Evolutionary conservation across 345 rosid species (phyloP).

Genomic region (Arabidopsis arenosa): DNA sequence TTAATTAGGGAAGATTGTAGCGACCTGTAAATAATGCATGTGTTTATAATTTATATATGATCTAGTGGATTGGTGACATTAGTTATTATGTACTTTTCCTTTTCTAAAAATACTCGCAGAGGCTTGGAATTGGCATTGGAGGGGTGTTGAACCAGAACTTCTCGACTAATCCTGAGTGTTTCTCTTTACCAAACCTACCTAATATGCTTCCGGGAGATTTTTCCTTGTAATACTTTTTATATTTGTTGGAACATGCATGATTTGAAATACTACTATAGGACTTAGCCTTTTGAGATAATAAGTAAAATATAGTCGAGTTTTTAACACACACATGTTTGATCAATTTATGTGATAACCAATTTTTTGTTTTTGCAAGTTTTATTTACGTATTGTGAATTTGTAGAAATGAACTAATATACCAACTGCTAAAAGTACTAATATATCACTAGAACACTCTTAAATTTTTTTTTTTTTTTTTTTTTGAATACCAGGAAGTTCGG

Average conservation of each 20-base stretch:
- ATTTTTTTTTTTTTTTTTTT: too few species aligned
- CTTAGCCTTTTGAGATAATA: background rate
- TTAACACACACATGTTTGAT: background rate
- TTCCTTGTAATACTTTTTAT: background rate
- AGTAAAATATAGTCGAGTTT: background rate
- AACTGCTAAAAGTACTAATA: background rate
- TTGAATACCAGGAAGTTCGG: too few species aligned
- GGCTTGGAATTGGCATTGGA: conserved; percentile 10
- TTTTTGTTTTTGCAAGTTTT: background rate
- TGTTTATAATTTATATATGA: background rate
- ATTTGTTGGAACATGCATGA: background rate
- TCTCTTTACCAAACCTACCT: conserved; percentile 42
- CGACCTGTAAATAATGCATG: background rate
- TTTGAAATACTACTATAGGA: background rate
- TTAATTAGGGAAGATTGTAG: background rate
- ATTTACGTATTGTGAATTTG: background rate
- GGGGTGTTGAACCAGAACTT: conserved; percentile 27
- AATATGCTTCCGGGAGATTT: conserved; percentile 16
- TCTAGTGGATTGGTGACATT: conserved; percentile 1
- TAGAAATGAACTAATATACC: background rate
- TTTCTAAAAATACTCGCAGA: background rate
- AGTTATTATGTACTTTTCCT: conserved; percentile 15
- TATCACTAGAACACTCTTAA: background rate
- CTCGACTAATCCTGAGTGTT: conserved; percentile 32
- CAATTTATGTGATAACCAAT: too few species aligned